Evolutionary conservation across 1,284 basidiomycete species (phyloP).

Genomic region (Moesziomyces antarcticus): DNA sequence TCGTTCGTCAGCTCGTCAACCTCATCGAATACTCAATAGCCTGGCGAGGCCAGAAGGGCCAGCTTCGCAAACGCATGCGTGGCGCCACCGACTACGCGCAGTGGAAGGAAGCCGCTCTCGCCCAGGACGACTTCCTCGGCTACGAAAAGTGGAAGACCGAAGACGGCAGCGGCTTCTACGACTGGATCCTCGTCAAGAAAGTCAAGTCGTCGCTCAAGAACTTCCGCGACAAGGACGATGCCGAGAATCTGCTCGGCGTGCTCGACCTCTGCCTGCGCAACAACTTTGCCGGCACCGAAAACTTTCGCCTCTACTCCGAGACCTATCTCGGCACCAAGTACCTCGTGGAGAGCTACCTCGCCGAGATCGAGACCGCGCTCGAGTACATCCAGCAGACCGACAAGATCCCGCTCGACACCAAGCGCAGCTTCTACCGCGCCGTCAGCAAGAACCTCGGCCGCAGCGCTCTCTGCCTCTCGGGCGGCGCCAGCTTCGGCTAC

Average conservation of each 20-base stretch:
- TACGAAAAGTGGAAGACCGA: constrained; percentile 63
- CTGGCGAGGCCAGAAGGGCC: constrained; percentile 87
- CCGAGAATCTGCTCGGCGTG: constrained; percentile 81
- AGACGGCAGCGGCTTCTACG: constrained; percentile 62
- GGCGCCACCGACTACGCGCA: constrained; percentile 78
- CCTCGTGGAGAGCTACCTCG: constrained; percentile 57
- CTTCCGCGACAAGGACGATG: constrained; percentile 80
- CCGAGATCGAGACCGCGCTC: constrained; percentile 55
- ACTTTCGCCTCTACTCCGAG: constrained; percentile 87
- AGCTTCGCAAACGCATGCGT: constrained; percentile 79
- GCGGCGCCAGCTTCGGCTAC: constrained; percentile 93
- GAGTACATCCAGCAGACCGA: constrained; percentile 50
- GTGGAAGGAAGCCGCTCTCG: constrained; percentile 84
- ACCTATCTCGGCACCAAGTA: constrained; percentile 71
- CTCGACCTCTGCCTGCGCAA: constrained; percentile 89
- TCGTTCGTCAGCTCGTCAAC: constrained; percentile 85
- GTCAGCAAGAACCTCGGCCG: constrained; percentile 87
- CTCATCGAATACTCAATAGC: constrained; percentile 58
- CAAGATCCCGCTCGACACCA: constrained; percentile 83
- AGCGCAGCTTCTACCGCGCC: constrained; percentile 89
- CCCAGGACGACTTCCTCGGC: constrained; percentile 75
- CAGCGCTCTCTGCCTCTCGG: constrained; percentile 91
- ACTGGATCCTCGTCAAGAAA: constrained; percentile 67
- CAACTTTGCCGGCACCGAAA: constrained; percentile 96
- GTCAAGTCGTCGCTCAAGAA: constrained; percentile 68